Base-by-base conservation (phyloP, 1,139 yeast species). In the Kodamaea anthophila region DNA sequence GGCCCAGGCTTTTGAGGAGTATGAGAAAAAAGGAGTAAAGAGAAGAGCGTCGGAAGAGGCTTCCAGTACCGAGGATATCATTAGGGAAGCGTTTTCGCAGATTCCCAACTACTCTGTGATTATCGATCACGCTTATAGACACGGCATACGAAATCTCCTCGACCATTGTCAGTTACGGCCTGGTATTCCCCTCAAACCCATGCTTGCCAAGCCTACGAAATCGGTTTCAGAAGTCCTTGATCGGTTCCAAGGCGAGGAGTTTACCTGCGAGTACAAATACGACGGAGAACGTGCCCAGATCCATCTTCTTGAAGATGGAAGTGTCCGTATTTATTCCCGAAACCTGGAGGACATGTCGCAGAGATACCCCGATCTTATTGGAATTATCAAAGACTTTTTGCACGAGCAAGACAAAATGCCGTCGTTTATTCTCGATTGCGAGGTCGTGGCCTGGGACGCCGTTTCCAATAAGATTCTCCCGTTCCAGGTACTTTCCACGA, bases 231-330 rank as follows among this genome's bases (percentile, higher is more conserved):
- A 93, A 50, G 84, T 93, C 1, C 65, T 91, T 36, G 96, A 91
- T 51, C 66, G 94, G 33, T 87, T 91, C 52, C 84, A 82, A 41
- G 88, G 81, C 19, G 82, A 80, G 42, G 75, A 74, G 36, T 91
- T 91, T 49, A 87, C 97, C 0, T 88, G 96, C 52, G 98, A 91
- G 51, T 91, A 88, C 60, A 91, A 91, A 50, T 91, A 91, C 49
- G 98, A 91, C 53, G 99, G 99, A 26, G 98, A 93, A 56, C 73
- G 99, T 44, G 97, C 97, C 0, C 99, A 91, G 51, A 81, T 91
- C 6, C 99, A 91, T 53, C 57, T 82, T 21, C 54, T 84, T 12
- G 58, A 65, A 1, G 74, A 74, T 43, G 96, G 96, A 1, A 49
- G 64, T 8, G 78, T 87, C 42, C 67, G 74, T 31, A 81, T 91